Evolutionary conservation across 2,329 filamentous ascomycete species (phyloP), one percentile per base, ranked within the genome.

Genomic region (Pyrenophora teres): DNA sequence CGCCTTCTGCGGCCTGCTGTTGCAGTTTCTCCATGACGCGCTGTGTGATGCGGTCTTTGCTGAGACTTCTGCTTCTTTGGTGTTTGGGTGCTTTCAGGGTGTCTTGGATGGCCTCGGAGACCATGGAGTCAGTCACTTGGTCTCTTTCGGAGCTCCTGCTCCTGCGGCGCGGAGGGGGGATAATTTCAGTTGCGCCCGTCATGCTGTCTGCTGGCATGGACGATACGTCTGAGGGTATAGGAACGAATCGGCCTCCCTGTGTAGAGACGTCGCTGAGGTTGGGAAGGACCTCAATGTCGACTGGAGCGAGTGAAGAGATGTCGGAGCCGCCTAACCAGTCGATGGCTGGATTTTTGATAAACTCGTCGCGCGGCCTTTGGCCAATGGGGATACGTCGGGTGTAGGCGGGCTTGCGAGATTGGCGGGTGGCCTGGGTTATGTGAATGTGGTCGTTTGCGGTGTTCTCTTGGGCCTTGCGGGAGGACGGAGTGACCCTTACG

Each of bases 201-300:
- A 88, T 83, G 68, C 85, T 88, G 70, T 89, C 86, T n/a, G 85
- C 79, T 27, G 87, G 87, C 83, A 89, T 88, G 31, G 86, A 87
- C 1, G 93, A 97, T 42, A 97, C 90, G 67, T 97, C 93, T 3
- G 93, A 97, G 43, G 86, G 79, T 60, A 84, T 81, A 30, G 84
- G 81, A 41, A 86, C 77, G 70, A 88, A 92, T 74, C 84, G 69
- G 75, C 87, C 80, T 69, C 82, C 75, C 76, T 85, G 75, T 70
- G 87, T 68, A 27, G 42, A 40, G 82, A 83, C 58, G 81, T 96
- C 75, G 83, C 89, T 79, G 81, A 82, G 72, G 81, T 86, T 70
- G 42, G 84, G 81, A 65, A 92, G 83, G 57, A 97, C 90, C 72
- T 97, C 93, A 54, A 97, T 89, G 70, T 97, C 92, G 59, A 97